Evolutionary conservation across 495 filamentous ascomycete genomes (phyloP).

Genomic region (Penicillium macrosclerotiorum): DNA sequence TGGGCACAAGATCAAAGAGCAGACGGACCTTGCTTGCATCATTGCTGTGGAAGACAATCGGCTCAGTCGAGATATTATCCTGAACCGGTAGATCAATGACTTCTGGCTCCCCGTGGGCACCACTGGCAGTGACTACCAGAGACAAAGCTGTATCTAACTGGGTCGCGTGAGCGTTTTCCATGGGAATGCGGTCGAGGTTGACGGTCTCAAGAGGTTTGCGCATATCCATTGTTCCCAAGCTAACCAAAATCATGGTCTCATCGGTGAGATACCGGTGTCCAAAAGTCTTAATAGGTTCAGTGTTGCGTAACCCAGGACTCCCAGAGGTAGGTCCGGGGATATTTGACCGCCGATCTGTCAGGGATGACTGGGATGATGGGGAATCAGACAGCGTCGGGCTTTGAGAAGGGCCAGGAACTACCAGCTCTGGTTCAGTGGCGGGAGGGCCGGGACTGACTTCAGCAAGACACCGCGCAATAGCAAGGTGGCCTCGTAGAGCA

Average conservation of each 20-base stretch:
- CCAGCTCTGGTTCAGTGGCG: constrained; percentile 33
- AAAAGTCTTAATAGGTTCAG: constrained; percentile 88
- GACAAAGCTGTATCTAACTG: constrained; percentile 93
- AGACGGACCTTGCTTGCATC: constrained; percentile 82
- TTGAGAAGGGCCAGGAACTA: constrained; percentile 29
- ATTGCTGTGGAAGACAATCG: constrained; percentile 78
- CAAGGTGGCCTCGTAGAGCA: constrained; percentile 78
- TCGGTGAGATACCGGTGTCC: constrained; percentile 92
- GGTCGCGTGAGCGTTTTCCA: constrained; percentile 83
- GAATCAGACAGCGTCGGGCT: no score
- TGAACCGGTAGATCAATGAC: constrained; percentile 91
- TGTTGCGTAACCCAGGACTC: constrained; percentile 35
- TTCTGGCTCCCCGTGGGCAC: constrained; percentile 80
- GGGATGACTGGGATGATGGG: constrained; percentile 44
- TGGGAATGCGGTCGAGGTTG: constrained; percentile 82
- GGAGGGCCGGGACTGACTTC: constrained; percentile 44
- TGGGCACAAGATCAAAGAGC: constrained; percentile 95
- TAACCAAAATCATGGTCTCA: constrained; percentile 86
- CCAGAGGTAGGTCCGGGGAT: constrained; percentile 32
- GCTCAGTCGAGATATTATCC: constrained; percentile 89
- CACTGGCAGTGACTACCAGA: constrained; percentile 84
- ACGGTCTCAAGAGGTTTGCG: constrained; percentile 78
- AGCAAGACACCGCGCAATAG: constrained; percentile 68
- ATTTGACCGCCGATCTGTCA: constrained; percentile 55
- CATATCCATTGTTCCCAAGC: constrained; percentile 89